A percentile compares a stretch with the other conserved stretches of the same genome.
phyloP scores from a whole-genome alignment of 164 flowering plant genomes.

The Nymphaea thermarum region DNA sequence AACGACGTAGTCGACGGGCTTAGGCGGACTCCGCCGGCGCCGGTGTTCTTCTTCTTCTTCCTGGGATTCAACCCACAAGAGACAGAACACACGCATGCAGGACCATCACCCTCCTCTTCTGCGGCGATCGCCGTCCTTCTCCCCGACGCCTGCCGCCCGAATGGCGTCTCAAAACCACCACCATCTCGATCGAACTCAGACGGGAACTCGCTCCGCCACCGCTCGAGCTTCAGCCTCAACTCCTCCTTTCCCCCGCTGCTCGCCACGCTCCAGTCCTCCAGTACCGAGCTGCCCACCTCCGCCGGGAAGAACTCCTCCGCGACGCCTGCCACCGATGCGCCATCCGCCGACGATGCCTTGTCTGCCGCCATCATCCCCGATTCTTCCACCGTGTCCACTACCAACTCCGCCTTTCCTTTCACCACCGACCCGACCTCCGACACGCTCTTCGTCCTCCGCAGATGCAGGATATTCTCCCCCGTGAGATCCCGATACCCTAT shows the following conservation, averaged over 20 bases:
- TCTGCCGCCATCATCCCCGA: not conserved
- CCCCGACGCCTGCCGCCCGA: constrained; percentile 16
- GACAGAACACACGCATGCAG: constrained; percentile 39
- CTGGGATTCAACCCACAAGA: constrained; percentile 22
- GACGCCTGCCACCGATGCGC: constrained; percentile 7
- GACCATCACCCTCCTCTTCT: constrained; percentile 6
- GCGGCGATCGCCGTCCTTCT: constrained; percentile 5
- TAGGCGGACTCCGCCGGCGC: not conserved
- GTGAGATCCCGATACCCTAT: constrained; percentile 51
- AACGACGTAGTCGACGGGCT: not conserved
- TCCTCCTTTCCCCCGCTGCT: constrained; percentile 49
- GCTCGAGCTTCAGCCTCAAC: constrained; percentile 15
- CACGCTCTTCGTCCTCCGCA: constrained; percentile 42
- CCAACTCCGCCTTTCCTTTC: not conserved
- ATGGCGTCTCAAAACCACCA: constrained; percentile 7
- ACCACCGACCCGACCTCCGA: constrained; percentile 12
- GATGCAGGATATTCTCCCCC: constrained; percentile 25
- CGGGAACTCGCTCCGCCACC: constrained; percentile 45
- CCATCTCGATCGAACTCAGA: constrained; percentile 35
- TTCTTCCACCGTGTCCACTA: not conserved
- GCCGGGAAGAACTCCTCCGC: constrained; percentile 11
- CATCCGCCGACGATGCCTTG: not conserved
- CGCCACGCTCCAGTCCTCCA: constrained; percentile 42
- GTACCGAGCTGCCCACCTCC: constrained; percentile 26
- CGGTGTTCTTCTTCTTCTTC: not conserved